A percentile compares a stretch with the other conserved stretches of the same genome.
Evolutionary conservation across 805 yeast genomes (phyloP).

Genomic region (Starmera pachycereana): DNA sequence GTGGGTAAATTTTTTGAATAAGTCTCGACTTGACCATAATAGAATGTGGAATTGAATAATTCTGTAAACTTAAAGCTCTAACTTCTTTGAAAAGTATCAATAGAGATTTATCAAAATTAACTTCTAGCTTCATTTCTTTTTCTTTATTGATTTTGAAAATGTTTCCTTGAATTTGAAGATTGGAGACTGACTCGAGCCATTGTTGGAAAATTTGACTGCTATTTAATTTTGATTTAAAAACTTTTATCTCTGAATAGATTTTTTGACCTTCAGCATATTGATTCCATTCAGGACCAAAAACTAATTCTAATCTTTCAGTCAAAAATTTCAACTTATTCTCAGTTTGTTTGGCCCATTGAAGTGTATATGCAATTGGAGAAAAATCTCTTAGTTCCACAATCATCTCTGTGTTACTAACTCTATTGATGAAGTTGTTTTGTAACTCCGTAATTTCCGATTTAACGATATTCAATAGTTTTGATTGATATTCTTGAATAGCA

Average conservation of each 20-base stretch:
- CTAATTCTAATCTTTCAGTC: conserved; percentile 33
- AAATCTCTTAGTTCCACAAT: conserved; percentile 33
- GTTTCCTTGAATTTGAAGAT: conserved; percentile 19
- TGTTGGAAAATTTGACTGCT: conserved; percentile 27
- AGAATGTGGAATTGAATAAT: conserved; percentile 47
- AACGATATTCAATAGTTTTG: conserved; percentile 36
- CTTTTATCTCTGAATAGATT: conserved; percentile 38
- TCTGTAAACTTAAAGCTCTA: conserved; percentile 36
- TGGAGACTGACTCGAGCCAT: conserved; percentile 36
- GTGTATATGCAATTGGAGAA: conserved; percentile 34
- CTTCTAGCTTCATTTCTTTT: conserved; percentile 21
- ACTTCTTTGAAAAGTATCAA: conserved; percentile 42
- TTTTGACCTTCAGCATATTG: conserved; percentile 57
- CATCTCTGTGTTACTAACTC: conserved; percentile 25
- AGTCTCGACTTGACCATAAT: conserved; percentile 37
- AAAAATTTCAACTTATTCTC: conserved; percentile 31
- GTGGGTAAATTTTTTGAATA: conserved; percentile 44
- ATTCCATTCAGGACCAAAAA: conserved; percentile 54
- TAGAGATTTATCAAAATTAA: conserved; percentile 41
- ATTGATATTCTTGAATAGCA: conserved; percentile 53
- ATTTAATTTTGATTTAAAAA: conserved; percentile 37
- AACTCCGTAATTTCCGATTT: conserved; percentile 35
- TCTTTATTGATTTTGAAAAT: conserved; percentile 29
- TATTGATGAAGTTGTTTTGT: conserved; percentile 28
- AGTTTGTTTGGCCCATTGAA: conserved; percentile 46